phyloP scores from a whole-genome alignment of 2,329 filamentous ascomycete genomes.

The Xylariaceae sp. region DNA sequence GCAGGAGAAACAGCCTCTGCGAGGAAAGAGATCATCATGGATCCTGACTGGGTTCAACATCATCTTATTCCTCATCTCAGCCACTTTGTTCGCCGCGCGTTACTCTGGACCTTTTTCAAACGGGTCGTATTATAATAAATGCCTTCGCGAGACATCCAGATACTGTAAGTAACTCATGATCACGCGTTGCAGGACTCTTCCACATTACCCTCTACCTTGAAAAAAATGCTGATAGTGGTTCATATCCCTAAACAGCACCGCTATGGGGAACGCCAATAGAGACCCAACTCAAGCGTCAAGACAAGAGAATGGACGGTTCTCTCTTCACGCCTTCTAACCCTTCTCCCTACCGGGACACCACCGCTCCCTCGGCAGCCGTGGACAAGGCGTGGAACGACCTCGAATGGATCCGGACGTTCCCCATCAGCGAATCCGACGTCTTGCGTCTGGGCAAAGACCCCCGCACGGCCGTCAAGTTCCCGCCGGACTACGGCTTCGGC shows the following conservation, averaged over 20 bases:
- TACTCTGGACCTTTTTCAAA: background rate
- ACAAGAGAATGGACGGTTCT: background rate
- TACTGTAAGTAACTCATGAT: background rate
- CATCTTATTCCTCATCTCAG: background rate
- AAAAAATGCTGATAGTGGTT: background rate
- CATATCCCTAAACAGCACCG: background rate
- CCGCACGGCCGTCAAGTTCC: background rate
- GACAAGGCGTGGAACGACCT: background rate
- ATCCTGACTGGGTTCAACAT: background rate
- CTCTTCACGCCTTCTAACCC: background rate
- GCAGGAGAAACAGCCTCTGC: background rate
- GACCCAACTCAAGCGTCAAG: background rate
- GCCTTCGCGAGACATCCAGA: background rate
- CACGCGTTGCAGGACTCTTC: too few species aligned
- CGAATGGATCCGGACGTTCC: slow-evolving; percentile 2
- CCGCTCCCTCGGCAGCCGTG: background rate
- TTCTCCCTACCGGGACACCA: background rate
- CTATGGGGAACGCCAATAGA: background rate
- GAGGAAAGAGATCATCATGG: background rate
- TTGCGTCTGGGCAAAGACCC: background rate
- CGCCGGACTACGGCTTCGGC: background rate
- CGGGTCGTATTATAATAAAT: background rate
- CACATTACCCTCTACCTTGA: background rate
- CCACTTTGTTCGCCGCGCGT: background rate
- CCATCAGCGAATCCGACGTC: background rate